Conservation (phyloP, 106 monocot genomes). For the Ottelia alismoides region DNA sequence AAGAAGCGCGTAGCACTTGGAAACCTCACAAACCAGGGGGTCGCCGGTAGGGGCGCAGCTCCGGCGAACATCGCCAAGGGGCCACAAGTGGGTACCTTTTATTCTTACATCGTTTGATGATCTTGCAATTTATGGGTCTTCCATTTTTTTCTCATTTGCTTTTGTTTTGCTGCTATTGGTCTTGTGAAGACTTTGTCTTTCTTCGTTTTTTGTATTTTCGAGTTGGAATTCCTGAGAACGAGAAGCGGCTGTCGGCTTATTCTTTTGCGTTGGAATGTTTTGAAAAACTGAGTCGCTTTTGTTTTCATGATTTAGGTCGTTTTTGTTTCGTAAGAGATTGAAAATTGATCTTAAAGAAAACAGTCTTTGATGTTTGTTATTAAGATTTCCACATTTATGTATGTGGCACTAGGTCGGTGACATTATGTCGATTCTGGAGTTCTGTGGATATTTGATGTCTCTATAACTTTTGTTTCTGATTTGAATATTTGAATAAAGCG, state of each 20-base stretch:
- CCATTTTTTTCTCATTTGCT: background rate
- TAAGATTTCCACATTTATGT: background rate
- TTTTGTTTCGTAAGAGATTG: background rate
- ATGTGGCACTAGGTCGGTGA: background rate
- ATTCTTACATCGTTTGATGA: too few relatives aligned
- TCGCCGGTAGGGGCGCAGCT: conserved; percentile 2
- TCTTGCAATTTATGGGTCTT: background rate
- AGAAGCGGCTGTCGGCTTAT: too few relatives aligned
- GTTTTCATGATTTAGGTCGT: background rate
- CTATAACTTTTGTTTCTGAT: too few relatives aligned
- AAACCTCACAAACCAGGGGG: conserved; percentile 33
- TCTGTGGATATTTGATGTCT: too few relatives aligned
- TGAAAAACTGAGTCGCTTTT: background rate
- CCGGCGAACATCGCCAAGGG: conserved; percentile 4
- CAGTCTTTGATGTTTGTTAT: background rate
- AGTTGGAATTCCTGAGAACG: background rate
- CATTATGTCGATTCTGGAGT: too few relatives aligned
- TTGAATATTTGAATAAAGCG: too few relatives aligned
- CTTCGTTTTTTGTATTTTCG: background rate
- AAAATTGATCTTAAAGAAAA: too few relatives aligned
- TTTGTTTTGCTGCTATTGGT: background rate
- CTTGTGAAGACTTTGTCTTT: background rate
- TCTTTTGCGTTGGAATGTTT: background rate
- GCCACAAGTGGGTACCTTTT: conserved; percentile 1
- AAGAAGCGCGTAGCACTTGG: conserved; percentile 48